Evolutionary conservation across 23 red algal species (phyloP), one percentile per base, ranked within the genome.

Genomic region (Gracilariopsis chorda): DNA sequence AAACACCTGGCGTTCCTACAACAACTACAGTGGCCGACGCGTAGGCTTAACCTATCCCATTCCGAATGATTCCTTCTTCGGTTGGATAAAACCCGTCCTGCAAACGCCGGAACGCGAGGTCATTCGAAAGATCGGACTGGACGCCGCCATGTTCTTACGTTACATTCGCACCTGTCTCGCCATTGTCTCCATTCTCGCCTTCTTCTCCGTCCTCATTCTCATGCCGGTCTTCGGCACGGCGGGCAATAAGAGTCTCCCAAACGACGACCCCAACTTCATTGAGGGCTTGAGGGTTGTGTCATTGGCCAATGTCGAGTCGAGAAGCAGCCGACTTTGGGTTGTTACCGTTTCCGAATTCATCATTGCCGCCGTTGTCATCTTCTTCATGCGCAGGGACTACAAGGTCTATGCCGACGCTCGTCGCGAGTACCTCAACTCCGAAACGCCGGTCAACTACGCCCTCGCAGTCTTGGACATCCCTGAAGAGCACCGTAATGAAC

Each of bases 371-470:
- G 87, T 88, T 17, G 60, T 74, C 71, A 57, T 89, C 33, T 94
- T 68, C 49, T 94, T 94, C 37, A 60, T 92, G 88, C 23, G 49
- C 23, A 46, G 40, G 27, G 92, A 95, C 63, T 95, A 90, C 56
- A 67, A 68, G 39, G 57, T 42, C 21, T 95, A 95, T 40, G 85
- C 85, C 21, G 63, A 76, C 24, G 83, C 70, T 25, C 64, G 92
- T 32, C 51, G 82, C 34, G 29, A 78, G 33, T 89, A 84, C 48
- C 76, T 12, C 33, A 48, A 48, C 47, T 53, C 68, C 33, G 84
- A 96, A 35, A 92, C 51, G 24, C 88, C 94, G 10, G 82, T 75
- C 35, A 96, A 96, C 65, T 96, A 96, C 80, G 77, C 84, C 16
- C n/a, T 96, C 48, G 71, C 84, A 30, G 70, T 96, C 29, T 65